A percentile compares a stretch with the other conserved stretches of the same genome.
These are phyloP conservation scores for Kandelia obovata DNA, from an alignment of 345 rosid genomes.

Conservation along the genomic window DNA sequence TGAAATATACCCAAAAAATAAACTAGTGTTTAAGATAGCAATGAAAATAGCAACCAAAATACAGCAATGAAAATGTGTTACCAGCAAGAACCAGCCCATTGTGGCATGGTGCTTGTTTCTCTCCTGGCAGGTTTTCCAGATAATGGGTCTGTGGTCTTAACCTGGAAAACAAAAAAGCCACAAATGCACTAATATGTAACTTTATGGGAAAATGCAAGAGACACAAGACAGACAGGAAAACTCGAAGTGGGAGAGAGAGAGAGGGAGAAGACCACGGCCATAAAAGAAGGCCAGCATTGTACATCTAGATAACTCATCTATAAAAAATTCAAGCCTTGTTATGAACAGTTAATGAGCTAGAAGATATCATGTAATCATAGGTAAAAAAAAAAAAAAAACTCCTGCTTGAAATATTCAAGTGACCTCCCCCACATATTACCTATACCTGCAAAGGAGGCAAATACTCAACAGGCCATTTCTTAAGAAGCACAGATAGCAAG, in stretches of 20 bases:
- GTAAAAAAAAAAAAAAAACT: background rate
- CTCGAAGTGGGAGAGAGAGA: background rate
- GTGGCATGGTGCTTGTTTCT: conserved; percentile 99
- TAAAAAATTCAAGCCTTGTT: background rate
- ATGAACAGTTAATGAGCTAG: conserved; percentile 1
- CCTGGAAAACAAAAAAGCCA: conserved; percentile 37
- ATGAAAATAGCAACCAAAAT: background rate
- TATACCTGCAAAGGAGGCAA: no score
- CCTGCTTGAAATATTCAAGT: background rate
- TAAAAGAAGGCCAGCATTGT: background rate
- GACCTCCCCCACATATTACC: background rate
- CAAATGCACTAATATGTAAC: background rate
- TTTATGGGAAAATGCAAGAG: background rate
- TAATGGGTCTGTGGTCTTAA: conserved; percentile 50
- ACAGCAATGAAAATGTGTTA: conserved; percentile 17
- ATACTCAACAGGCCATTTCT: no score
- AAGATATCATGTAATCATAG: background rate
- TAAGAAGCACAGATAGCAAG: background rate
- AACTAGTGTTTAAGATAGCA: conserved; percentile 1
- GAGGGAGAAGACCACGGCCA: background rate
- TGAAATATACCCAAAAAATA: no score
- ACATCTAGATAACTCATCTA: background rate
- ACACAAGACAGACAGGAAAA: background rate
- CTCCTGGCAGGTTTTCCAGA: conserved; percentile 74
- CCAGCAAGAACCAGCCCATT: conserved; percentile 99